Conservation (phyloP, 2,329 filamentous ascomycete genomes). For the Pseudocercospora fuligena region DNA sequence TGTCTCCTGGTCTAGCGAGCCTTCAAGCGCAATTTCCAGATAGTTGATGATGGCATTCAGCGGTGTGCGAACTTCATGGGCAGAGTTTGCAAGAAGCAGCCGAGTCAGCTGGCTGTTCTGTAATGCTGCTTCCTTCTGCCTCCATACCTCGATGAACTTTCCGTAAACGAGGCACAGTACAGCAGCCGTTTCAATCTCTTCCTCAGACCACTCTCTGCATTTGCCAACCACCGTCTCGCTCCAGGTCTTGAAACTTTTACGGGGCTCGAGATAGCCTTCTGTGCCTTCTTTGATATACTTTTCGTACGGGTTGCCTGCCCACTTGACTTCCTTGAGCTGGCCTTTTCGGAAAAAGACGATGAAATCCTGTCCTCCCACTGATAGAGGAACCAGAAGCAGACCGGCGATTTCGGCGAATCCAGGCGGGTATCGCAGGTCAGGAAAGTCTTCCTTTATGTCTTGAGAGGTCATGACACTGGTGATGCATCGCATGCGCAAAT, state of each 20-base stretch:
- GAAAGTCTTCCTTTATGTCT: conserved; percentile 76
- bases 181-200: conserved; percentile 86
- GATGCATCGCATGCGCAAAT: conserved; percentile 75
- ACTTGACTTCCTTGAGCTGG: conserved; percentile 77
- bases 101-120: conserved; percentile 81
- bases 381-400: conserved; percentile 79
- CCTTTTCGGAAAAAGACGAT: conserved; percentile 88
- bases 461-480: conserved; percentile 78
- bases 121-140: conserved; percentile 83
- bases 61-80: conserved; percentile 88
- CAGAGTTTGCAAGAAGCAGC: conserved; percentile 81
- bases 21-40: conserved; percentile 86
- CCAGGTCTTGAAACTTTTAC: conserved; percentile 81
- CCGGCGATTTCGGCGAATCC: conserved; percentile 81
- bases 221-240: conserved; percentile 79
- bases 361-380: conserved; percentile 76
- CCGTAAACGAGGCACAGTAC: conserved; percentile 87
- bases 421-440: conserved; percentile 77
- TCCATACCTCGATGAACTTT: conserved; percentile 90
- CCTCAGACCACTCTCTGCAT: conserved; percentile 85
- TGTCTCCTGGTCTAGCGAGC: conserved; percentile 77
- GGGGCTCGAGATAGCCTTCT: conserved; percentile 74
- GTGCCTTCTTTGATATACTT: conserved; percentile 76
- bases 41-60: conserved; percentile 95
- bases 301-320: conserved; percentile 86